Evolutionary conservation across 2,329 filamentous ascomycete genomes (phyloP).

Genomic region (Neonectria ditissima): DNA sequence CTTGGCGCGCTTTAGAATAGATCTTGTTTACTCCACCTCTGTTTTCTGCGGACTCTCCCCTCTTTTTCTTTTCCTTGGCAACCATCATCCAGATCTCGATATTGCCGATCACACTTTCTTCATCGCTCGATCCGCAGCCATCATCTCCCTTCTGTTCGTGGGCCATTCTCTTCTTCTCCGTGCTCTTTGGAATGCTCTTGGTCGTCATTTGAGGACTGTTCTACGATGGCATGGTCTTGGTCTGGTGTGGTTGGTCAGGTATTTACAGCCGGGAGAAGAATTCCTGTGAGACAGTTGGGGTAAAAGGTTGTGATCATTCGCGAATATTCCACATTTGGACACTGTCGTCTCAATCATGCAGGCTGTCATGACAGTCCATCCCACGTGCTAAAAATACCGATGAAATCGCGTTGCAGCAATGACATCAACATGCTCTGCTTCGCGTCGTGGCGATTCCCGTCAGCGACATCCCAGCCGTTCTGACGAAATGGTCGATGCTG

Average conservation of each 20-base stretch:
- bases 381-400: not conserved
- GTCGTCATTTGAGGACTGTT: not conserved
- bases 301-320: not conserved
- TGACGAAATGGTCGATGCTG: not conserved
- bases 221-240: too few species aligned
- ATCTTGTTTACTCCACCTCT: too few species aligned
- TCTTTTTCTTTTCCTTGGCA: too few species aligned
- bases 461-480: not conserved
- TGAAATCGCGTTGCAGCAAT: not conserved
- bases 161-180: too few species aligned
- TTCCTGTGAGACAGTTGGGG: not conserved
- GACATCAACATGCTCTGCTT: not conserved
- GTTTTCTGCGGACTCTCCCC: too few species aligned
- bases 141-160: too few species aligned
- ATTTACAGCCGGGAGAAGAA: not conserved
- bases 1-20: too few species aligned
- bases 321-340: too few species aligned
- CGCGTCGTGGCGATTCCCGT: not conserved
- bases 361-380: not conserved
- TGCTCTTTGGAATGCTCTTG: not conserved
- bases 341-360: too few species aligned
- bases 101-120: too few species aligned
- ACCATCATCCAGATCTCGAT: too few species aligned
- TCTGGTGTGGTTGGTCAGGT: not conserved
- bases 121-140: too few species aligned